These are phyloP conservation scores for Parasitella parasitica DNA, from an alignment of 371 early-diverging fungal species.

Conservation along the genomic window DNA sequence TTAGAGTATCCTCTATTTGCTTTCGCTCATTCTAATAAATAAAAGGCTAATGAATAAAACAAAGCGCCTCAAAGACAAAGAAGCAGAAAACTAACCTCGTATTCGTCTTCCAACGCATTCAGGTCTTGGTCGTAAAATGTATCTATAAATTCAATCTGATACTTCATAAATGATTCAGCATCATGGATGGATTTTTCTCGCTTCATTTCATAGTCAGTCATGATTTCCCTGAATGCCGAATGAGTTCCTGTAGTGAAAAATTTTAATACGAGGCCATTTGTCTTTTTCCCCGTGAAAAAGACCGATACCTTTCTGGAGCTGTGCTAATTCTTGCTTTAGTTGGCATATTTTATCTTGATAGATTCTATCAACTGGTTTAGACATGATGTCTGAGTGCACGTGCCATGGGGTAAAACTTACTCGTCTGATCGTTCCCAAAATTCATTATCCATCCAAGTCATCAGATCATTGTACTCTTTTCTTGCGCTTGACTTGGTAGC, in stretches of 20 bases:
- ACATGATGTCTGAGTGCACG: background rate
- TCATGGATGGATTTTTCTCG: conserved; percentile 36
- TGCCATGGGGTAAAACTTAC: conserved; percentile 28
- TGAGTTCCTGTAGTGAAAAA: conserved; percentile 39
- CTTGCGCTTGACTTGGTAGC: background rate
- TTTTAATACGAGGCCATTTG: background rate
- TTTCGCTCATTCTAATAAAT: conserved; percentile 8
- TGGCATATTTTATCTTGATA: conserved; percentile 16
- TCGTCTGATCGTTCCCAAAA: conserved; percentile 49
- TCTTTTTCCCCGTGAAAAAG: background rate
- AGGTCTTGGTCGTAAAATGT: conserved; percentile 31
- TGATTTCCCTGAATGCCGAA: conserved; percentile 38
- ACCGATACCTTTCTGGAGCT: conserved; percentile 20
- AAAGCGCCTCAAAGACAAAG: background rate
- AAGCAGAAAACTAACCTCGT: conserved; percentile 25
- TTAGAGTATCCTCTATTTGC: conserved; percentile 12
- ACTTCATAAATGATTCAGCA: conserved; percentile 35
- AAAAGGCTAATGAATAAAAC: background rate
- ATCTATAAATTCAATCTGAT: conserved; percentile 35
- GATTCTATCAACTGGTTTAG: background rate
- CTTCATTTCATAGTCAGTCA: conserved; percentile 41
- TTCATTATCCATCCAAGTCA: conserved; percentile 50
- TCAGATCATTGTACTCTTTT: conserved; percentile 42
- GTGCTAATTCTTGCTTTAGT: conserved; percentile 28
- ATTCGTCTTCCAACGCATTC: conserved; percentile 40